Base-by-base conservation (phyloP, 2,329 filamentous ascomycete species). In the Dothideomycetes sp. region DNA sequence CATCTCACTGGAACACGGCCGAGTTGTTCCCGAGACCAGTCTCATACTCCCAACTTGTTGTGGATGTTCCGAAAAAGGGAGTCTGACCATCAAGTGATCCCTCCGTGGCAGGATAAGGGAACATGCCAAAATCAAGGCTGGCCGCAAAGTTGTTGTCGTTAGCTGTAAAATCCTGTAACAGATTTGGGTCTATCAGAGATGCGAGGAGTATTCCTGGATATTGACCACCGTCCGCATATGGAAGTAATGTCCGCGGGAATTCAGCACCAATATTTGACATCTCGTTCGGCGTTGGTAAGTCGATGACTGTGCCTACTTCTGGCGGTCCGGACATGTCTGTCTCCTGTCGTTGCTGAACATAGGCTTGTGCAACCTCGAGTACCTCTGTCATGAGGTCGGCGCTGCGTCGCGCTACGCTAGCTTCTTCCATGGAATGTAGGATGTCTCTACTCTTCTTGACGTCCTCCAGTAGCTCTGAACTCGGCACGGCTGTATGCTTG, bases 401-500 rank as follows among this genome's bases (percentile, higher is more conserved):
- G 34, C 56, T 58, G 31, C 54, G 50, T 3, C 53, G 51, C 4
- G 55, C 54, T 10, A 58, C 55, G 7, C 52, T 45, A 19, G 55
- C 47, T 37, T 51, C 45, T n/a, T 52, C 45, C 55, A 57, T 58
- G 3, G 55, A 52, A 5, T 47, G 40, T 40, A 58, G 54, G 3
- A 58, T 55, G 18, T 57, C 50, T 11, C 57, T 47, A 17, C 47
- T 51, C 37, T 57, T 56, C 30, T 56, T 52, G 2, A 58, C 52
- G 19, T 53, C 52, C 2, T 39, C 24, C 5, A 57, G 34, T n/a
- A 55, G 46, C 19, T 48, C 44, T 17, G 47, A 43, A 4, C 47
- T 48, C 22, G 33, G 11, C 8, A 33, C 16, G 9, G 19, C 17
- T 12, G 33, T 33, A 15, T 19, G 27, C 14, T 34, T 16, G 11